Evolutionary conservation across 352 stramenopile genomes (phyloP), one percentile per base, ranked within the genome.

Genomic region (Ophiocytium majus): DNA sequence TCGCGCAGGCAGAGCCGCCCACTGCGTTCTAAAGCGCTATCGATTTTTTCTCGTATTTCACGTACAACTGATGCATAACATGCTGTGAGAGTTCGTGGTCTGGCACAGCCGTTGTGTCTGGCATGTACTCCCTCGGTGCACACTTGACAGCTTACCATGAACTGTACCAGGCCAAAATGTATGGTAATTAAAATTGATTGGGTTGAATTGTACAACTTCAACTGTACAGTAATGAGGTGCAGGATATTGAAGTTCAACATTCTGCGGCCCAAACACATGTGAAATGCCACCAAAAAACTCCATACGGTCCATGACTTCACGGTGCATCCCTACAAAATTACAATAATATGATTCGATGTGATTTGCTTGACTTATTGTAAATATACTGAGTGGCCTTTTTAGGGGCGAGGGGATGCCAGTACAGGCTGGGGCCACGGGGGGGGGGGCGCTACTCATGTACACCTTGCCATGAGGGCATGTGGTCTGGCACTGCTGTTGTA

Each of bases 381-480:
- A 10, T 10, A 14, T 79, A 31, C 81, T 86, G 63, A 76, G 31
- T 89, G 49, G 89, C 86, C 57, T 83, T 79, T 86, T 36, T 5
- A 86, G n/a, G 79, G 79, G 50, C 32, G 35, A 31, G 43, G 33
- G 35, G 71, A n/a, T n/a, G n/a, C n/a, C n/a, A n/a, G n/a, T n/a
- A n/a, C n/a, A n/a, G n/a, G n/a, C n/a, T n/a, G n/a, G n/a, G n/a
- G n/a, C n/a, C n/a, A n/a, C n/a, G n/a, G n/a, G n/a, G n/a, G n/a
- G n/a, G n/a, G n/a, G n/a, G n/a, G n/a, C n/a, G n/a, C n/a, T n/a
- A n/a, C n/a, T n/a, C n/a, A n/a, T n/a, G n/a, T n/a, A n/a, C n/a
- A n/a, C n/a, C n/a, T n/a, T n/a, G n/a, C n/a, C n/a, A n/a, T n/a
- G n/a, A n/a, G n/a, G n/a, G n/a, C n/a, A n/a, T n/a, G n/a, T n/a